Evolutionary conservation across 352 stramenopile species (phyloP).

Genomic region (Phytophthora tentaculata): DNA sequence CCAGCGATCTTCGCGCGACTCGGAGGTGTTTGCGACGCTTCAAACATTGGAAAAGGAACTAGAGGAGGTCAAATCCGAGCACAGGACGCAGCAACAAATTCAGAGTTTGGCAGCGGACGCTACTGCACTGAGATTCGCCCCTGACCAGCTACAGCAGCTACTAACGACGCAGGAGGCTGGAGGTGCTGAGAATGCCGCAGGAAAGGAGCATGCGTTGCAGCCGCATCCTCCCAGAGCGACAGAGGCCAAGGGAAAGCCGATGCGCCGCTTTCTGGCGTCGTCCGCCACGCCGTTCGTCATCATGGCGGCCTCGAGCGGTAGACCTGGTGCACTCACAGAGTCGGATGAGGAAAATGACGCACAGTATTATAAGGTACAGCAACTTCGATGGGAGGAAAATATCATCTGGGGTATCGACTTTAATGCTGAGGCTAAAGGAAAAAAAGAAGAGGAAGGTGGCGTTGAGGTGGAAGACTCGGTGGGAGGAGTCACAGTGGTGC

Average conservation of each 20-base stretch:
- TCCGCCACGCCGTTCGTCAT: slow-evolving; percentile 66
- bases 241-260: slow-evolving; percentile 72
- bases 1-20: slow-evolving; percentile 58
- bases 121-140: slow-evolving; percentile 41
- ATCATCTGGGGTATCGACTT: slow-evolving; percentile 85
- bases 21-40: slow-evolving; percentile 60
- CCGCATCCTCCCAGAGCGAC: slow-evolving; percentile 32
- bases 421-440: slow-evolving; percentile 30
- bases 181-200: slow-evolving; percentile 37
- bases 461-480: slow-evolving; percentile 65
- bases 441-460: slow-evolving; percentile 20
- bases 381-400: slow-evolving; percentile 81
- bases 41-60: slow-evolving; percentile 64
- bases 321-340: slow-evolving; percentile 13
- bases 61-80: slow-evolving; percentile 47
- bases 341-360: slow-evolving; percentile 48
- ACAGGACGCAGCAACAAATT: slow-evolving; percentile 32
- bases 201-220: slow-evolving; percentile 55
- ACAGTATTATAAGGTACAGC: slow-evolving; percentile 83
- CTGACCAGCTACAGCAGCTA: slow-evolving; percentile 72
- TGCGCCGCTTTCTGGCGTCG: slow-evolving; percentile 69
- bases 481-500: slow-evolving; percentile 29
- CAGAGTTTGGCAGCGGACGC: slow-evolving; percentile 20
- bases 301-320: slow-evolving; percentile 32
- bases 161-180: slow-evolving; percentile 59